Evolutionary conservation across 768 basidiomycete genomes (phyloP).

Genomic region (Podaxis sp.): DNA sequence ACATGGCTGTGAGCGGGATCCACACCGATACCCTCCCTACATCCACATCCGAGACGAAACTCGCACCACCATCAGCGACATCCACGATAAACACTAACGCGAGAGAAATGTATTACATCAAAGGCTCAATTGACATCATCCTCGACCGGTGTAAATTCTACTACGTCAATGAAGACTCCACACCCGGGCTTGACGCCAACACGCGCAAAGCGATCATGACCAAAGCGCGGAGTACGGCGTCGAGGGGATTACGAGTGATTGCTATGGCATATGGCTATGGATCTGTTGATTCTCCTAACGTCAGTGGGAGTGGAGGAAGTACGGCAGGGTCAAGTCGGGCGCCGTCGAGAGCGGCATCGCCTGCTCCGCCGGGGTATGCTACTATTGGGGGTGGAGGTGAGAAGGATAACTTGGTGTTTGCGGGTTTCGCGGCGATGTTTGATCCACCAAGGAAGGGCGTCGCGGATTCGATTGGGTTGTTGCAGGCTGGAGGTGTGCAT

Average conservation of each 20-base stretch:
- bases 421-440: constrained; percentile 92
- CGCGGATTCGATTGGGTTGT: constrained; percentile 78
- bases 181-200: constrained; percentile 70
- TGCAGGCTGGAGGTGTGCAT: constrained; percentile 87
- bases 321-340: constrained; percentile 25
- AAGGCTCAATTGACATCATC: constrained; percentile 88
- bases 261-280: constrained; percentile 91
- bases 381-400: constrained; percentile 15
- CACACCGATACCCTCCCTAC: constrained; percentile 38
- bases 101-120: constrained; percentile 85
- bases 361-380: constrained; percentile 15
- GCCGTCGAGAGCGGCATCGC: constrained; percentile 28
- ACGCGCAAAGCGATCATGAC: constrained; percentile 65
- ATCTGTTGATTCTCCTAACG: constrained; percentile 38
- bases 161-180: constrained; percentile 87
- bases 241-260: constrained; percentile 80
- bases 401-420: constrained; percentile 73
- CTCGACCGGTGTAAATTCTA: constrained; percentile 86
- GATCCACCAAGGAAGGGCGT: constrained; percentile 95
- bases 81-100: constrained; percentile 29
- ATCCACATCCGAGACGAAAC: constrained; percentile 18
- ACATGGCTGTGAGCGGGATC: constrained; percentile 85
- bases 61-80: not conserved
- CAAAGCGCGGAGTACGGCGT: constrained; percentile 70
- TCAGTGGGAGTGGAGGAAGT: constrained; percentile 14